These are phyloP conservation scores for Forsythia suspensa DNA, from an alignment of 257 asterid genomes.

Conservation along the genomic window DNA sequence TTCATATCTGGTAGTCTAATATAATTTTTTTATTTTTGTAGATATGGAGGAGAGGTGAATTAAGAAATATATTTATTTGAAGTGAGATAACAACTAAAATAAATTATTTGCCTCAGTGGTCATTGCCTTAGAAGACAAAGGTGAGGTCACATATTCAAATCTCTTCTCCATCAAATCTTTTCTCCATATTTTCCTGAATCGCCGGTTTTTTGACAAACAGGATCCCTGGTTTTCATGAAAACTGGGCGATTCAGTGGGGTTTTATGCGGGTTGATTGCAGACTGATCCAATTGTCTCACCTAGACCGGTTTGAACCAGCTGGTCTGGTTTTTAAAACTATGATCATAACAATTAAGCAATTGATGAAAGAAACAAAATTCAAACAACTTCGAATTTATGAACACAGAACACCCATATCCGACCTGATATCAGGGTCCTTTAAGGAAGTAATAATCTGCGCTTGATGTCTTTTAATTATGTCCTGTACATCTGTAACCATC, in stretches of 20 bases:
- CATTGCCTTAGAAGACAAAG: neutral
- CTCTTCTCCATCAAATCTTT: neutral
- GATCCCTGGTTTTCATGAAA: neutral
- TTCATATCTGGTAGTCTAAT: too few species aligned
- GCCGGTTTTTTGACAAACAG: neutral
- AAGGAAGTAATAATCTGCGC: slow-evolving; percentile 96
- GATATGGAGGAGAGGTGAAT: too few species aligned
- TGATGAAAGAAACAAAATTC: slow-evolving; percentile 5
- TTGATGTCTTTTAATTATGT: slow-evolving; percentile 92
- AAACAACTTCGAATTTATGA: neutral
- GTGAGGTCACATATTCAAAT: neutral
- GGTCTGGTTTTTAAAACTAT: neutral
- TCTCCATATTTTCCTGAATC: neutral
- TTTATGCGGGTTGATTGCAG: neutral
- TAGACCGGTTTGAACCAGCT: neutral
- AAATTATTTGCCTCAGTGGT: neutral
- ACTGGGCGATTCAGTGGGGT: neutral
- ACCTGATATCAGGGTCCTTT: slow-evolving; percentile 99
- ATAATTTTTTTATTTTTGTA: too few species aligned
- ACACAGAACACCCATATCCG: slow-evolving; percentile 23
- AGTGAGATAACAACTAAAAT: neutral
- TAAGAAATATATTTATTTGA: too few species aligned
- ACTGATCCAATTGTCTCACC: neutral
- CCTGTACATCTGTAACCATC: slow-evolving; percentile 97
- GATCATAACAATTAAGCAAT: neutral